phyloP scores from a whole-genome alignment of 805 yeast genomes.

The Wickerhamomyces bisporus region DNA sequence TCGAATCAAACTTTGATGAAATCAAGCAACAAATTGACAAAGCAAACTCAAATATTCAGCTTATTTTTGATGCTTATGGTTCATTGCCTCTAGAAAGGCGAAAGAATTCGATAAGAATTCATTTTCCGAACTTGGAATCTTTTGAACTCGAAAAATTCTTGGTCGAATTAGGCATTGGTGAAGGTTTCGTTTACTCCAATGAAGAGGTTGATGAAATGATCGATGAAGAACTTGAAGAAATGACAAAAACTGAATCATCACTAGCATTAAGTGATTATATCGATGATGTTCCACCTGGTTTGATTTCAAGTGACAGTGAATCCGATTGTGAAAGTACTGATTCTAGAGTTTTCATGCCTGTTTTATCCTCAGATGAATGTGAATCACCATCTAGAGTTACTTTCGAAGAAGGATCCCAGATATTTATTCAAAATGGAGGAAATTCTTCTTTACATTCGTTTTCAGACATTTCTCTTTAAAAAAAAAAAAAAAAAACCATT shows the following conservation, averaged over 20 bases:
- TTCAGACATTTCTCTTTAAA: too few species aligned
- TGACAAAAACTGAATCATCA: constrained; percentile 3
- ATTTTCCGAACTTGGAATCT: constrained; percentile 68
- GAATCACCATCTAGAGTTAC: neutral
- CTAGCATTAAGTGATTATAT: constrained; percentile 7
- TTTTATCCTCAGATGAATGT: constrained; percentile 6
- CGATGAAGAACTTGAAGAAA: neutral
- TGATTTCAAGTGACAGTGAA: constrained; percentile 11
- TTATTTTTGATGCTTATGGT: constrained; percentile 51
- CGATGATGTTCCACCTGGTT: constrained; percentile 18
- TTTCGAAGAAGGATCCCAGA: neutral
- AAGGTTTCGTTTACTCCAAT: constrained; percentile 48
- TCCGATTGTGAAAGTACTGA: constrained; percentile 6
- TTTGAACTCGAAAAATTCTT: constrained; percentile 51
- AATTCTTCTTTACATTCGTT: too few species aligned
- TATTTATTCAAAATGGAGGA: too few species aligned
- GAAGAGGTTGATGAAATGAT: constrained; percentile 8
- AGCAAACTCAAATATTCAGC: constrained; percentile 37
- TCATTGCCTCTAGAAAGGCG: constrained; percentile 55
- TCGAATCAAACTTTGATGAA: constrained; percentile 31
- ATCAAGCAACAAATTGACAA: constrained; percentile 38
- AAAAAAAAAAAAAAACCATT: too few species aligned
- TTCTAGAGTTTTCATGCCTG: constrained; percentile 8
- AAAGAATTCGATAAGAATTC: constrained; percentile 43
- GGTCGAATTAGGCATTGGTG: constrained; percentile 52